Conservation (phyloP, 1,139 yeast genomes). For the Diutina catenulata region DNA sequence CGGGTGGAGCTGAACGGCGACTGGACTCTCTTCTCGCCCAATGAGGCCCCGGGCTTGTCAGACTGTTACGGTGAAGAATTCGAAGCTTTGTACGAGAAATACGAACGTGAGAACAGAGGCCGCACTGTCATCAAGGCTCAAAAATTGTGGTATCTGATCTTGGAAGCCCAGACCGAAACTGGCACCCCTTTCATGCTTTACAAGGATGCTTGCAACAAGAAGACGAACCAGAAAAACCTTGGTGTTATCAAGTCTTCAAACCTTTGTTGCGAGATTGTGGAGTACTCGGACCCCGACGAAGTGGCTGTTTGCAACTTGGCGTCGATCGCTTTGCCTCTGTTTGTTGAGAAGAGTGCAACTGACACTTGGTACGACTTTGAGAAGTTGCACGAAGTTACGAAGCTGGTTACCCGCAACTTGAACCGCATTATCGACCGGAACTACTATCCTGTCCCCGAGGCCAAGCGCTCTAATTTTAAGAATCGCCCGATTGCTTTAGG, state of each 20-base stretch:
- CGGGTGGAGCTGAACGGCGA: conserved; percentile 35
- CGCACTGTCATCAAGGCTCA: conserved; percentile 34
- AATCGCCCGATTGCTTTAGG: conserved; percentile 86
- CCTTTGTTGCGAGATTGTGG: conserved; percentile 47
- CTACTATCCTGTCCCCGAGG: conserved; percentile 65
- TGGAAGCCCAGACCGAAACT: conserved; percentile 47
- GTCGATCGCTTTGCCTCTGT: conserved; percentile 40
- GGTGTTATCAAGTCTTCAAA: conserved; percentile 48
- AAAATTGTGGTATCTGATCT: conserved; percentile 39
- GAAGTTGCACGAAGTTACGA: conserved; percentile 59
- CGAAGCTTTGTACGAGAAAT: conserved; percentile 28
- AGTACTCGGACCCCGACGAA: conserved; percentile 42
- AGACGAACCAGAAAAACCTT: conserved; percentile 43
- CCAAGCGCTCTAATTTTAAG: conserved; percentile 56
- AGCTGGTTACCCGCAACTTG: conserved; percentile 64
- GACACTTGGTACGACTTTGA: conserved; percentile 53
- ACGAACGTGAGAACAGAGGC: conserved; percentile 33
- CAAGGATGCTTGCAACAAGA: conserved; percentile 43
- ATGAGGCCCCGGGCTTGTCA: conserved; percentile 38
- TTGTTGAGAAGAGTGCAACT: conserved; percentile 28
- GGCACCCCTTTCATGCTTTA: conserved; percentile 49
- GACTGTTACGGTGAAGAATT: conserved; percentile 42
- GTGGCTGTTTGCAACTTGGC: conserved; percentile 49
- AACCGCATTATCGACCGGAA: conserved; percentile 71
- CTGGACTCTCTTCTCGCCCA: conserved; percentile 48